A percentile compares a stretch with the other conserved stretches of the same genome.
phyloP scores from a whole-genome alignment of 768 basidiomycete genomes.

The Rhodosporidiobolus sp. region DNA sequence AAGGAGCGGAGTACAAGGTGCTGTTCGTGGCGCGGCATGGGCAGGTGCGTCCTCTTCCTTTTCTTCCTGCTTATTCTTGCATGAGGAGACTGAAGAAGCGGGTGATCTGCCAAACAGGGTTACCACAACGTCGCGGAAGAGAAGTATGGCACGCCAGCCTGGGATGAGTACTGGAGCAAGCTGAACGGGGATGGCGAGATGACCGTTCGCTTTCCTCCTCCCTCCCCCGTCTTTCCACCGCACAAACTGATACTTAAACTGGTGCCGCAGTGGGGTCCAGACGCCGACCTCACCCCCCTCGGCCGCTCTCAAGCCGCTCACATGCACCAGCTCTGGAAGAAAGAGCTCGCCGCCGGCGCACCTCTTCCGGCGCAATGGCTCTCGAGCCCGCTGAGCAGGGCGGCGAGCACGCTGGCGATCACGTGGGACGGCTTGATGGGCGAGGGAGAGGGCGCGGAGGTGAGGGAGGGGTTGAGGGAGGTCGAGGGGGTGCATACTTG shows the following conservation, averaged over 20 bases:
- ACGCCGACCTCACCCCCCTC: slow-evolving; percentile 40
- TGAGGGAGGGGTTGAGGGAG: slow-evolving; percentile 42
- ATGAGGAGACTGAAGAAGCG: too few relatives aligned
- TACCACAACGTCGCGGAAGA: slow-evolving; percentile 40
- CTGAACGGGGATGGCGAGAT: slow-evolving; percentile 42
- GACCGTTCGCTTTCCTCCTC: slow-evolving; percentile 13
- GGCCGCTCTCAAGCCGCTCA: slow-evolving; percentile 40
- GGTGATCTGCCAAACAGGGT: slow-evolving; percentile 13
- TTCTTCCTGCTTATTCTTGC: neutral
- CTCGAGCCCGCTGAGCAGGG: slow-evolving; percentile 43
- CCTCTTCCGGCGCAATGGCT: slow-evolving; percentile 44
- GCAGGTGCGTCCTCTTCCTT: slow-evolving; percentile 10
- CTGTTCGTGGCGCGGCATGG: slow-evolving; percentile 44
- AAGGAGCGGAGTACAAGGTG: slow-evolving; percentile 44
- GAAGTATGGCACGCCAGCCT: slow-evolving; percentile 38
- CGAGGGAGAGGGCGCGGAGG: slow-evolving; percentile 18
- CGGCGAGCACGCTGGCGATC: slow-evolving; percentile 41
- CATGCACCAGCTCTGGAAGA: slow-evolving; percentile 40
- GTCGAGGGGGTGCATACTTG: slow-evolving; percentile 43
- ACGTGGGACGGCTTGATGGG: slow-evolving; percentile 41
- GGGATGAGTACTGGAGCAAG: slow-evolving; percentile 45
- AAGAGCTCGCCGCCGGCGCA: slow-evolving; percentile 7
- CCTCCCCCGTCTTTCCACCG: neutral
- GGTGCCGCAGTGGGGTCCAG: slow-evolving; percentile 44
- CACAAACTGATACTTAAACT: neutral